Conservation (phyloP, 2,329 filamentous ascomycete genomes). For the Graphilbum ipis-grandicollis region DNA sequence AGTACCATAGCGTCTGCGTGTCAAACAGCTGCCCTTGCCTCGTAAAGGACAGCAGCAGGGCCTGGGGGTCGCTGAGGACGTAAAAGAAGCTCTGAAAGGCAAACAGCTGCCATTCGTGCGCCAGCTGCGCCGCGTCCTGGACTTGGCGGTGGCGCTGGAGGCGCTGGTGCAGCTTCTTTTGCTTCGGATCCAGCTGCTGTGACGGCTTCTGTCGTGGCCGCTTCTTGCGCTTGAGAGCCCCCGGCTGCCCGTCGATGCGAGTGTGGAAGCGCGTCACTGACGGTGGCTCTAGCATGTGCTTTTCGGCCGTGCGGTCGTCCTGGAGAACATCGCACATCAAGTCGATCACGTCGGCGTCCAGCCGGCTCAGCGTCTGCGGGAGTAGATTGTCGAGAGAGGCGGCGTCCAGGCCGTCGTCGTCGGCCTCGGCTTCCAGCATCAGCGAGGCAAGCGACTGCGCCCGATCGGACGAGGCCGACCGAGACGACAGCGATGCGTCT, state of each 20-base stretch:
- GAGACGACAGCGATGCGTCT: slow-evolving; percentile 5
- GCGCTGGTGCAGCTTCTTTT: slow-evolving; percentile 14
- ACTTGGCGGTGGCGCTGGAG: slow-evolving; percentile 5
- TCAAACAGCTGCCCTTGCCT: slow-evolving; percentile 34
- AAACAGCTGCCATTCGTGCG: slow-evolving; percentile 39
- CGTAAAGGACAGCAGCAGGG: slow-evolving; percentile 39
- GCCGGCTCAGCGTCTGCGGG: slow-evolving; percentile 37
- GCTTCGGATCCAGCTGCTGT: slow-evolving; percentile 13
- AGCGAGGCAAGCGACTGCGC: slow-evolving; percentile 10
- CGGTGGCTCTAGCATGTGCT: slow-evolving; percentile 25
- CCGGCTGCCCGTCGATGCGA: slow-evolving; percentile 12
- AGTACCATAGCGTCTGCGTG: slow-evolving; percentile 45
- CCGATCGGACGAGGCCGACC: slow-evolving; percentile 9
- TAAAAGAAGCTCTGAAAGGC: slow-evolving; percentile 48
- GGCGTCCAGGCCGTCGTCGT: slow-evolving; percentile 10
- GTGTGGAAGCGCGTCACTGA: slow-evolving; percentile 15
- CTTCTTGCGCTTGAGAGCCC: slow-evolving; percentile 17
- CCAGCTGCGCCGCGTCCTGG: slow-evolving; percentile 6
- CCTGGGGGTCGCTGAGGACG: slow-evolving; percentile 39
- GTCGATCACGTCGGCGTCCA: slow-evolving; percentile 38
- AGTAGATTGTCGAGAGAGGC: slow-evolving; percentile 20
- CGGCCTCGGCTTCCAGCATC: neutral
- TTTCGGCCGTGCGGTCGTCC: slow-evolving; percentile 35
- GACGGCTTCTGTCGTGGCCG: slow-evolving; percentile 5
- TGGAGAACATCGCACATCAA: slow-evolving; percentile 44